Evolutionary conservation across 371 early-diverging fungal genomes (phyloP), one percentile per base, ranked within the genome.

Genomic region (Circinella umbellata): DNA sequence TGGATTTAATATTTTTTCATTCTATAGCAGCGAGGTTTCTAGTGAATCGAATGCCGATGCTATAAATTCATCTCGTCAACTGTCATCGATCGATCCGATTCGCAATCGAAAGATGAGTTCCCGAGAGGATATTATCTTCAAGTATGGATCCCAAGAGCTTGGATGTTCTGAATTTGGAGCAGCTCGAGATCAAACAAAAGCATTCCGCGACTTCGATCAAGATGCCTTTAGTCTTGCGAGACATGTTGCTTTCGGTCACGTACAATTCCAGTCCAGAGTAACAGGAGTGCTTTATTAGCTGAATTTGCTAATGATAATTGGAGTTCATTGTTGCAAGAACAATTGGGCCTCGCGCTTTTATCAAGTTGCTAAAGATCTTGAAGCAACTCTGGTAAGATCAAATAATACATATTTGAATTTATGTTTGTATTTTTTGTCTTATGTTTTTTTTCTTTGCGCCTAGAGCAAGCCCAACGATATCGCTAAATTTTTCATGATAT

Each of bases 191-290:
- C 17, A 38, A 17, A 67, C 71, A 9, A 71, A n/a, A 47, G 63
- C 20, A 27, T 36, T 18, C 4, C 34, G 42, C 2, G 67, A 71
- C 37, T n/a, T 6, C 18, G 42, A 47, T 71, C 34, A 67, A 71
- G 63, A 53, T 71, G 63, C 63, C 71, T 4, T 4, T 62, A 15
- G 57, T 63, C n/a, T 37, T 67, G 67, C 48, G 53, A 15, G 71
- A 66, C 37, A 71, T 67, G 71, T 46, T 68, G 55, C 67, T 71
- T 20, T 37, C 42, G 42, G 11, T 42, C 11, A n/a, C 4, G 54
- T 71, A n/a, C 36, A 18, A 49, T 20, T 34, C 63, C 5, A 13
- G 11, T 9, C 37, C n/a, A n/a, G n/a, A n/a, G n/a, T n/a, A n/a
- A n/a, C n/a, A n/a, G n/a, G n/a, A n/a, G n/a, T n/a, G n/a, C n/a